Evolutionary conservation across 768 basidiomycete species (phyloP), one percentile per base, ranked within the genome.

Genomic region (Calocera viscosa): DNA sequence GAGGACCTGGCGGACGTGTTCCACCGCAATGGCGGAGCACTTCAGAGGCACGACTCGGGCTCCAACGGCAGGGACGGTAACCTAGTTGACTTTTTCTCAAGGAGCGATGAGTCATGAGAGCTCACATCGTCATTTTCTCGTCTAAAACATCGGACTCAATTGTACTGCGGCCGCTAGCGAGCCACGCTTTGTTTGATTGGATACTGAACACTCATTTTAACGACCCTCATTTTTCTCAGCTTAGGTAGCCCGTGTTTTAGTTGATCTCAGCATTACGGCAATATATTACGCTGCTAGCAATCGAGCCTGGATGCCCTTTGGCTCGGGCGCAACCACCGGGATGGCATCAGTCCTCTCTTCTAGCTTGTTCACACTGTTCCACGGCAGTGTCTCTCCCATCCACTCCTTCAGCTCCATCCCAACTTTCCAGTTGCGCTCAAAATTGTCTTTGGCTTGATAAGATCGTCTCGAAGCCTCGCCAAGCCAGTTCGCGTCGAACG

Each of bases 211-310:
- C 53, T 60, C 53, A 16, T 60, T 60, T 28, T 19, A 11, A 60
- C 53, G 53, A 60, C 53, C 30, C 30, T 60, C 53, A 28, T 60
- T 60, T 26, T 19, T 12, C 26, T 60, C n/a, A 32, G 30, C 30
- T 60, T 32, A 47, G 43, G 53, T 30, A 30, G 14, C 53, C 11
- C 2, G 53, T 60, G 53, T 32, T 32, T 32, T 28, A 60, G 53
- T 60, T 60, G 53, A 60, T 32, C 53, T 60, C 26, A 32, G 53
- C 53, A 60, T 38, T 38, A 60, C 22, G 53, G 53, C 53, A 60
- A 32, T 60, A 26, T 60, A 60, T 60, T 60, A 26, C 19, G 53
- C 53, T 47, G 19, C 43, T 47, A 47, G 19, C 24, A 47, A 24
- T 47, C 43, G 16, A 8, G 43, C 8, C 43, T 24, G 43, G 8